phyloP scores from a whole-genome alignment of 2,329 filamentous ascomycete species.

The Epichloe typhina region DNA sequence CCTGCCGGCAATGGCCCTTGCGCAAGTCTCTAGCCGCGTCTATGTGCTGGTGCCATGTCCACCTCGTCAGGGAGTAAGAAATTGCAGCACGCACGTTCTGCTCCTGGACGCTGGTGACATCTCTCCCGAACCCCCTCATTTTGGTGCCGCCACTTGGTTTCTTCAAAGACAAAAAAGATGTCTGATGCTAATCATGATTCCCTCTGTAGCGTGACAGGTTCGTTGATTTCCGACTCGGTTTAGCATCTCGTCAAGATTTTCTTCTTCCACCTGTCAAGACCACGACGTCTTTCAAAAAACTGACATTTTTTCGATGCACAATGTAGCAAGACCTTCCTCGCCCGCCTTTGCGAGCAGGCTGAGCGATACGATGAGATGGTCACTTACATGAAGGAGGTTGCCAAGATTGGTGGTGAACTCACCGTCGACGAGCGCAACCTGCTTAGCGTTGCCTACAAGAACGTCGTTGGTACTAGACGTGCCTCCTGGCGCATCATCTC shows the following conservation, averaged over 20 bases:
- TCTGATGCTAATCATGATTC: constrained; percentile 23
- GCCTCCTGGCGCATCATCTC: constrained; percentile 99
- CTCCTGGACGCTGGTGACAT: not conserved
- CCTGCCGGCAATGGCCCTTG: not conserved
- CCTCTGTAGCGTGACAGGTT: constrained; percentile 55
- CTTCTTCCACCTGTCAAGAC: constrained; percentile 4
- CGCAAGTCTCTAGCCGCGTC: not conserved
- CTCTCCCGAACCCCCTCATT: constrained; percentile 1
- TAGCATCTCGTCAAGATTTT: constrained; percentile 8
- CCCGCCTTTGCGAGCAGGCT: constrained; percentile 99
- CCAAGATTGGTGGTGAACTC: constrained; percentile 70
- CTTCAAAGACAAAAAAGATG: not conserved
- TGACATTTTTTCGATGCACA: constrained; percentile 9
- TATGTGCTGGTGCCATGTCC: not conserved
- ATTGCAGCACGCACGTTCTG: not conserved
- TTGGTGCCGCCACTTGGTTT: constrained; percentile 5
- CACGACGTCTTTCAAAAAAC: constrained; percentile 14
- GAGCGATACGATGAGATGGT: constrained; percentile 99
- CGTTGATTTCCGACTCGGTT: constrained; percentile 16
- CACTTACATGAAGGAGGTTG: constrained; percentile 99
- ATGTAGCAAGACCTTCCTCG: constrained; percentile 95
- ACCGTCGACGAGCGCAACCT: constrained; percentile 97
- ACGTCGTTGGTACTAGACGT: constrained; percentile 95
- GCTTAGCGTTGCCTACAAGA: constrained; percentile 98
- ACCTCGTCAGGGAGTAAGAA: not conserved